phyloP scores from a whole-genome alignment of 257 asterid species.

The Solanum sitiens region DNA sequence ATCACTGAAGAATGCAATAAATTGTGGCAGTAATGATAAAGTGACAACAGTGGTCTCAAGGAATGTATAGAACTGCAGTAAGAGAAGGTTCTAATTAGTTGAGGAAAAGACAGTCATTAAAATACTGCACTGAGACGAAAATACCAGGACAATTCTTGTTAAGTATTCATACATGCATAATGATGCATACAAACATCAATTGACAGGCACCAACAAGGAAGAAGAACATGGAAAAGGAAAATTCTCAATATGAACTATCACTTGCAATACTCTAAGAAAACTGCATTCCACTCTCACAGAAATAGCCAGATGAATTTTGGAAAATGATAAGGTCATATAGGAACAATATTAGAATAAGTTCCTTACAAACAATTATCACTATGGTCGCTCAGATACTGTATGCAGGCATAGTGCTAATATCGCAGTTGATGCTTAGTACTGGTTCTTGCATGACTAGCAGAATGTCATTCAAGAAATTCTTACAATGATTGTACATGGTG shows the following conservation, averaged over 20 bases:
- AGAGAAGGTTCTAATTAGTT: constrained; percentile 3
- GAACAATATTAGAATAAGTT: not conserved
- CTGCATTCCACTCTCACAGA: not conserved
- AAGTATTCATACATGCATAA: not conserved
- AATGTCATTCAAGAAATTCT: not conserved
- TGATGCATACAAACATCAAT: not conserved
- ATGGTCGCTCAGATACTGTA: not conserved
- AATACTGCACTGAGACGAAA: not conserved
- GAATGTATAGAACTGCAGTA: constrained; percentile 86
- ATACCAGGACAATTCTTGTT: not conserved
- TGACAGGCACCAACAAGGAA: not conserved
- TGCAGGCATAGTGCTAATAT: not conserved
- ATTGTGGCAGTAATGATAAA: constrained; percentile 65
- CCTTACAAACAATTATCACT: not conserved
- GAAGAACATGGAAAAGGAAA: not conserved
- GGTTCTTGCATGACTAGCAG: not conserved
- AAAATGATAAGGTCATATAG: not conserved
- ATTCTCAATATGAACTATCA: not conserved
- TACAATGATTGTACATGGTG: not conserved
- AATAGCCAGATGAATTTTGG: not conserved
- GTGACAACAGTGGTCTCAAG: constrained; percentile 86
- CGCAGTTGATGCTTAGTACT: not conserved
- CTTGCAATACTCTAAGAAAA: not conserved
- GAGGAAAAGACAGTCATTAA: not conserved
- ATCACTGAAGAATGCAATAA: constrained; percentile 85